Evolutionary conservation across 257 asterid genomes (phyloP), one percentile per base, ranked within the genome.

Genomic region (Primulina tabacum): DNA sequence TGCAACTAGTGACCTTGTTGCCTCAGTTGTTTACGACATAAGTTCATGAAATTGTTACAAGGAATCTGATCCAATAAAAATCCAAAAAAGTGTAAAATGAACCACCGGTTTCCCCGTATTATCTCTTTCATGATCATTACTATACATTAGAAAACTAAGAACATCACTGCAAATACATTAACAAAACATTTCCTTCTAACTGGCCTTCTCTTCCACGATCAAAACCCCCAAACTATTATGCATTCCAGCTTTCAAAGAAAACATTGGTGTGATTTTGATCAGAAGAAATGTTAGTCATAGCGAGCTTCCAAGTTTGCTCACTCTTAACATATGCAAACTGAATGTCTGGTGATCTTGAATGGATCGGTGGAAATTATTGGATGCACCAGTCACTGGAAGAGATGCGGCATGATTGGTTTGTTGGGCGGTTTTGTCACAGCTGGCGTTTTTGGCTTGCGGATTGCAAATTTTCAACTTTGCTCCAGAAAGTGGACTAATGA

Each of bases 401-500:
- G 87, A 57, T 4, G 83, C 60, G 20, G 78, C 69, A 77, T 71
- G 85, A 71, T 74, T 82, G 74, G 69, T 74, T 72, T 82, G 81
- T 29, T 74, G 85, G 58, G 24, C 80, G 73, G 24, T 62, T 56
- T 52, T 66, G 33, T 78, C 78, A 70, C 64, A 78, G 72, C 71
- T 76, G 24, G 16, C 30, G 64, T 64, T 64, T 30, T 65, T 78
- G 69, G 80, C 64, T 17, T 82, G 70, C 12, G 80, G 43, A 20
- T 53, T 29, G 35, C 79, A 79, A 18, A 53, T 73, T 77, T 84
- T 86, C 34, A 59, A 20, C 79, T 82, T 80, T 82, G 91, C 73
- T 85, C 89, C 72, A 89, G 68, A 57, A 87, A 82, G 64, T 80
- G 89, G 79, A 89, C 88, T 9, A 89, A 85, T 29, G 96, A 80